These are phyloP conservation scores for Clonostachys rhizophaga DNA, from an alignment of 2,329 filamentous ascomycete genomes.

Conservation along the genomic window DNA sequence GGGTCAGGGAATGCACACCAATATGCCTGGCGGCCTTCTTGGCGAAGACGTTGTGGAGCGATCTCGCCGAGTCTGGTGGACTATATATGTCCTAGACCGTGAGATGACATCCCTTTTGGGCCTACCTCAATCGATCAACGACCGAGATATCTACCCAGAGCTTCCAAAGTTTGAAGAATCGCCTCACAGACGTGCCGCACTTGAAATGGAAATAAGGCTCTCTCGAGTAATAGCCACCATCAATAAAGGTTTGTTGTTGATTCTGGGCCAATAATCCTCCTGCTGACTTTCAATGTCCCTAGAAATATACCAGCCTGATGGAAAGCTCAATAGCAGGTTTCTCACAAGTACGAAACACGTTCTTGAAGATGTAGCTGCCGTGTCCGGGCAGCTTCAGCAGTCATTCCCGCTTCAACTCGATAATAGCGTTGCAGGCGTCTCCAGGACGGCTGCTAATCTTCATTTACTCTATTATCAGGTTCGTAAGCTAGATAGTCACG, in stretches of 20 bases:
- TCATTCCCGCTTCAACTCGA: conserved; percentile 19
- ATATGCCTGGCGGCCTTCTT: conserved; percentile 37
- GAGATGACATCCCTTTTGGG: conserved; percentile 51
- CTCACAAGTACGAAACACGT: background rate
- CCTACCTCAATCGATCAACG: conserved; percentile 38
- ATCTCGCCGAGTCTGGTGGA: conserved; percentile 48
- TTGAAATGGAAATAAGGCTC: conserved; percentile 23
- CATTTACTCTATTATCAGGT: conserved; percentile 25
- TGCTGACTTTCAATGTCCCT: background rate
- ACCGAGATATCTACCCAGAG: conserved; percentile 43
- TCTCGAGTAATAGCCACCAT: conserved; percentile 20
- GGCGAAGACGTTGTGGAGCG: conserved; percentile 34
- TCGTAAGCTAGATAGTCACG: background rate
- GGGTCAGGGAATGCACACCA: conserved; percentile 44
- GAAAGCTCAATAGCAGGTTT: background rate
- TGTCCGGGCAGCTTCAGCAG: conserved; percentile 20
- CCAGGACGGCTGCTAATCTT: conserved; percentile 19
- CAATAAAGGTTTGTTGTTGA: background rate
- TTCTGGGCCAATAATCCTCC: too few species aligned
- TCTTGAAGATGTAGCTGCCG: conserved; percentile 6
- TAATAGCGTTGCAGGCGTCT: conserved; percentile 21
- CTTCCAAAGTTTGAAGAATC: conserved; percentile 21
- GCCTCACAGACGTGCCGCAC: conserved; percentile 12
- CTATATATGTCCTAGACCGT: conserved; percentile 45
- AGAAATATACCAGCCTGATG: background rate